phyloP scores from a whole-genome alignment of 202 grass and related monocot genomes.

The Panicum virgatum region DNA sequence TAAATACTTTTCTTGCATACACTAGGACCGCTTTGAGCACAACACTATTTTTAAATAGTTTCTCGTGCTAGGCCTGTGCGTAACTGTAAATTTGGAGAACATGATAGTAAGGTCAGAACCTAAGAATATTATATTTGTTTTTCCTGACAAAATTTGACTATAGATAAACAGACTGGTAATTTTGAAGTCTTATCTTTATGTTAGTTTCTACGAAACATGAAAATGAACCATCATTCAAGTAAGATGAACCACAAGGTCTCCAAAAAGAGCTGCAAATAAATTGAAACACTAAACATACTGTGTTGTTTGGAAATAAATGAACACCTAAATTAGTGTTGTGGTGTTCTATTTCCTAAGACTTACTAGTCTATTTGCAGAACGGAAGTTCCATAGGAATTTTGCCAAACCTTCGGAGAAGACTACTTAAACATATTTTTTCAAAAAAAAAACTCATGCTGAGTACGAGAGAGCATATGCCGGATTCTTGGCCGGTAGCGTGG shows the following conservation, averaged over 20 bases:
- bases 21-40: too few species aligned
- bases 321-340: background rate
- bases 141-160: background rate
- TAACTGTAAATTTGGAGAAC: too few species aligned
- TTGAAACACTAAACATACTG: background rate
- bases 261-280: background rate
- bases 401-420: too few species aligned
- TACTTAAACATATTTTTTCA: too few species aligned
- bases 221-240: background rate
- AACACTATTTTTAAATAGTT: too few species aligned
- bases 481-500: constrained; percentile 18
- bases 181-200: background rate
- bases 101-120: too few species aligned
- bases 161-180: background rate
- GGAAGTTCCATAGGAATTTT: too few species aligned
- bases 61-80: background rate
- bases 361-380: too few species aligned
- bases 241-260: background rate
- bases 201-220: background rate
- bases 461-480: constrained; percentile 22
- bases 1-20: too few species aligned
- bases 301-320: background rate
- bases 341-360: too few species aligned
- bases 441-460: too few species aligned
- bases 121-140: background rate